Evolutionary conservation across 1,284 basidiomycete species (phyloP).

Genomic region (Boletus albobrunnescens): DNA sequence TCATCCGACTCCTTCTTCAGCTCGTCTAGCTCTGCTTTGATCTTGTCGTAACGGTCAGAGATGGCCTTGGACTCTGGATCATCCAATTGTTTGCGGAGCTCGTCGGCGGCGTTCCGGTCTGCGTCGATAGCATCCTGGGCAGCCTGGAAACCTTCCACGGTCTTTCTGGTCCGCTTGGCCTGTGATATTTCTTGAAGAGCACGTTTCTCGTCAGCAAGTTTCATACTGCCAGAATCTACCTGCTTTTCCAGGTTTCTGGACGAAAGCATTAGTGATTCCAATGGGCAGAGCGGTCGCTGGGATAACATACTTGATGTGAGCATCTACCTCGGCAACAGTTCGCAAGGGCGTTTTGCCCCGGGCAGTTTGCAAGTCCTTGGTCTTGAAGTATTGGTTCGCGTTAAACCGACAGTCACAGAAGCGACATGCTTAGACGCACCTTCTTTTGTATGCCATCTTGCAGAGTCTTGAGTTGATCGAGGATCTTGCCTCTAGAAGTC

Average conservation of each 20-base stretch:
- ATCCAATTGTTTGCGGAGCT: constrained; percentile 81
- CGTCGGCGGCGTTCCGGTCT: constrained; percentile 75
- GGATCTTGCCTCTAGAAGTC: constrained; percentile 66
- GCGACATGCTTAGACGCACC: constrained; percentile 41
- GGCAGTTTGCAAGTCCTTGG: constrained; percentile 84
- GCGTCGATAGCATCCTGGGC: constrained; percentile 80
- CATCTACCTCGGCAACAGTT: constrained; percentile 84
- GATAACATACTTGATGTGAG: constrained; percentile 70
- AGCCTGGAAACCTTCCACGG: constrained; percentile 76
- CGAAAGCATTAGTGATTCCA: constrained; percentile 4
- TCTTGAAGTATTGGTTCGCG: constrained; percentile 41
- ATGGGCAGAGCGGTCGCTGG: background rate
- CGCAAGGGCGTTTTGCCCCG: constrained; percentile 84
- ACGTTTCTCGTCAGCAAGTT: constrained; percentile 94
- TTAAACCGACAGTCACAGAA: background rate
- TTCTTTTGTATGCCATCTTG: constrained; percentile 85
- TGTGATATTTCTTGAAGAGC: constrained; percentile 85
- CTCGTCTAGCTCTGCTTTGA: constrained; percentile 84
- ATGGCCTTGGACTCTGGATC: constrained; percentile 87
- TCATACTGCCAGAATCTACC: constrained; percentile 89
- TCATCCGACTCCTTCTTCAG: constrained; percentile 87
- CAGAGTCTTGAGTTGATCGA: constrained; percentile 80
- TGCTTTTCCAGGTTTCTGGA: constrained; percentile 80
- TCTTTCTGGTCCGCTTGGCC: constrained; percentile 65
- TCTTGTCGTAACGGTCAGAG: constrained; percentile 77